Evolutionary conservation across 1,284 basidiomycete species (phyloP), one percentile per base, ranked within the genome.

Genomic region (Naganishia sp.): DNA sequence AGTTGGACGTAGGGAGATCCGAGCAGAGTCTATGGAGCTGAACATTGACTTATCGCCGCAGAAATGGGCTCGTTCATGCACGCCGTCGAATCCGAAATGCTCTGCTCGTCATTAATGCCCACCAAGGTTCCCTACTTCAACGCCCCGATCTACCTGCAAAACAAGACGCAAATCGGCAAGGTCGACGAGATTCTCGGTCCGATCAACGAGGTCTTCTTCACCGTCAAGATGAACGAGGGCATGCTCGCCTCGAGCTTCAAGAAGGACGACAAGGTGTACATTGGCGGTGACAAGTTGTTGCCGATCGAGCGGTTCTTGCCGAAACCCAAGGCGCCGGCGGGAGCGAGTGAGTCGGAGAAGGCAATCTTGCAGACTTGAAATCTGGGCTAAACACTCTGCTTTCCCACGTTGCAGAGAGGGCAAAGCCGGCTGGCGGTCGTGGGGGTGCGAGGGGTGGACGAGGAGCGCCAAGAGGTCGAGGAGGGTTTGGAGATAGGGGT

Each of bases 81-180:
- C 78, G 90, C 94, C 23, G 94, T 97, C 55, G 96, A 99, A 82
- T 92, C 92, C 69, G 95, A 99, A 79, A 98, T 99, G 95, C 72
- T 99, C 65, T 99, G 96, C 81, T 84, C 88, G 11, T 92, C 93
- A 13, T 82, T 87, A 43, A 86, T 93, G 77, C 82, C 88, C 2
- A 88, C 93, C 80, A 94, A 92, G 83, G 91, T 99, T 17, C 96
- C 96, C 0, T 96, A 96, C 82, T 99, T 99, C 84, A 99, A 99
- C 80, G 95, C 96, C 0, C 95, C 96, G 63, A 96, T 99, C 78
- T 99, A 97, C 81, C 86, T 99, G 60, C 88, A 93, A 83, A 99
- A 99, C 82, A 99, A 98, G 82, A 93, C 94, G 10, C 86, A 87
- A 69, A 92, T 97, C 70, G 94, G 94, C 70, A 95, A 94, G 80